Conservation (phyloP, 2,329 filamentous ascomycete species). For the Hypoxylon sp. region DNA sequence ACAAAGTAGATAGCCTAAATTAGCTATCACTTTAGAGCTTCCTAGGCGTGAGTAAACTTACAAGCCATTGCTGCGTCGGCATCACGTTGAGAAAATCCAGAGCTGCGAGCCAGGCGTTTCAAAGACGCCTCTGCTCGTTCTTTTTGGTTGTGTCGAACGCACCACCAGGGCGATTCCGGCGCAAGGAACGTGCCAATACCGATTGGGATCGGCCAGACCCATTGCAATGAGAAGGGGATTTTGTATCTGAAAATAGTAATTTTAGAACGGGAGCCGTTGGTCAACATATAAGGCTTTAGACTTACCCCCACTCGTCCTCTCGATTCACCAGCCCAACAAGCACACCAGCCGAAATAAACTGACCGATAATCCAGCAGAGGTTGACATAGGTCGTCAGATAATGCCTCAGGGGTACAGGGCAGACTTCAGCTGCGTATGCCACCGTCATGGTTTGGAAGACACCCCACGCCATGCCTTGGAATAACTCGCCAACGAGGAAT, state of each 20-base stretch:
- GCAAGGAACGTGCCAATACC: slow-evolving; percentile 51
- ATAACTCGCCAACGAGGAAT: slow-evolving; percentile 59
- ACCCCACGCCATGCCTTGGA: slow-evolving; percentile 59
- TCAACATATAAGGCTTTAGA: slow-evolving; percentile 5
- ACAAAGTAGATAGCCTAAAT: slow-evolving; percentile 41
- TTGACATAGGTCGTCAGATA: slow-evolving; percentile 53
- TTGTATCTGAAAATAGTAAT: slow-evolving; percentile 45
- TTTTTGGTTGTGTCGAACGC: slow-evolving; percentile 47
- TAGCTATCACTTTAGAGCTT: neutral
- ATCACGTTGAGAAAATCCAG: slow-evolving; percentile 52
- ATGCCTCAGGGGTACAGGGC: slow-evolving; percentile 51
- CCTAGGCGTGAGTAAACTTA: slow-evolving; percentile 32
- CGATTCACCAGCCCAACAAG: slow-evolving; percentile 48
- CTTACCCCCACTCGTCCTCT: slow-evolving; percentile 53
- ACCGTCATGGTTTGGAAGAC: slow-evolving; percentile 54
- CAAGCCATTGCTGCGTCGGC: slow-evolving; percentile 51
- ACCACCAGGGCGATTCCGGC: slow-evolving; percentile 54
- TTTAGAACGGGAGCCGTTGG: slow-evolving; percentile 11
- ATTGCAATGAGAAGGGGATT: slow-evolving; percentile 53
- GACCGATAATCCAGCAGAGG: slow-evolving; percentile 56
- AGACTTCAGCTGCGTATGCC: slow-evolving; percentile 52
- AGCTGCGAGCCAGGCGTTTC: slow-evolving; percentile 51
- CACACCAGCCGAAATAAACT: slow-evolving; percentile 57
- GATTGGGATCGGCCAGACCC: slow-evolving; percentile 53
- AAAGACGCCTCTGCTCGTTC: slow-evolving; percentile 46